Base-by-base conservation (phyloP, 495 filamentous ascomycete genomes). In the Trichoderma erinaceum region DNA sequence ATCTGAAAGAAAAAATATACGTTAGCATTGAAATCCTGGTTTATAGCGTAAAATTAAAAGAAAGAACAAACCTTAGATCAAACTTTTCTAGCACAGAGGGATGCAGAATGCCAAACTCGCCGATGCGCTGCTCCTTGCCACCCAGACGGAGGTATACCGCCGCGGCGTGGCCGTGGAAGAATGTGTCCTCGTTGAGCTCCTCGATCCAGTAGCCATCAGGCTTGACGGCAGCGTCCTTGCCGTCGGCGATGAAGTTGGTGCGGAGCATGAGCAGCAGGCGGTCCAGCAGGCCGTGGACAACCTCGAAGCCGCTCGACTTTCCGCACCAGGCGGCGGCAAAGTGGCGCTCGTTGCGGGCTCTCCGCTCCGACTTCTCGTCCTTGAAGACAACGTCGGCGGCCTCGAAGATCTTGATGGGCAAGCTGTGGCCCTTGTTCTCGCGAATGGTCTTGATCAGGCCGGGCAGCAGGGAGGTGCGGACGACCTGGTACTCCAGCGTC, bases 251-350 rank as follows among this genome's bases (percentile, higher is more conserved):
- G 80, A 96, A 96, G 46, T 88, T 86, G 29, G 85, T 88, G 72
- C 90, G 90, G 63, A 99, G 83, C 96, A 99, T 98, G 52, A 89
- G 80, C 86, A 99, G 89, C 67, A 97, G 80, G 18, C 95, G 88
- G 75, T 98, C 95, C 35, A 99, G 77, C 70, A 99, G 81, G 64
- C 95, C 96, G 81, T 98, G 96, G 7, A 99, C 92, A 65, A 96
- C 80, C 78, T 99, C 96, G 78, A 99, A 99, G 21, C 95, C 95
- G 70, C 89, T 91, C n/a, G 85, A 90, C 85, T 96, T 97, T 70
- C 93, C 94, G 75, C 92, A 95, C 83, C 88, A 97, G 0, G 93
- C 93, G n/a, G 92, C 95, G 21, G 92, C 93, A 78, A 96, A 97
- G 77, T 93, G 94, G 29, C 93, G 80, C 84, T 97, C 93, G 74